Evolutionary conservation across 108 stramenopile genomes (phyloP).

Genomic region (Cyclotella kingstonii): DNA sequence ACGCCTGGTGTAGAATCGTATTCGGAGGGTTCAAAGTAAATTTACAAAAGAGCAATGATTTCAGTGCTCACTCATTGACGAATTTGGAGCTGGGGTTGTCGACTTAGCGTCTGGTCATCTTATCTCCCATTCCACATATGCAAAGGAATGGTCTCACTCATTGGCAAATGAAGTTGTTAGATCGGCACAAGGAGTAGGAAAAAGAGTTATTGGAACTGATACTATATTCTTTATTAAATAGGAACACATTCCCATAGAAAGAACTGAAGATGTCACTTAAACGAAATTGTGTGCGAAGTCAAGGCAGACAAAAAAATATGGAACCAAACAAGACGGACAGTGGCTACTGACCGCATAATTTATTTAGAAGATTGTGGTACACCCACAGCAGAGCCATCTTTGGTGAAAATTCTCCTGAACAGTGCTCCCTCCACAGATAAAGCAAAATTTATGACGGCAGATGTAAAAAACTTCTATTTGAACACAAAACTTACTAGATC

Average conservation of each 20-base stretch:
- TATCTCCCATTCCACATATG: too few species aligned
- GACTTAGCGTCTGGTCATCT: too few species aligned
- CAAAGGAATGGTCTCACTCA: constrained; percentile 5
- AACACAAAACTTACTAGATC: constrained; percentile 19
- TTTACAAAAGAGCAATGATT: too few species aligned
- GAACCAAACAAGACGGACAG: constrained; percentile 24
- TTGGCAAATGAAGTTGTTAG: constrained; percentile 14
- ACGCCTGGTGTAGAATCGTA: too few species aligned
- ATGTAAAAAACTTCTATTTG: constrained; percentile 52
- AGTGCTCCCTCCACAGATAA: constrained; percentile 33
- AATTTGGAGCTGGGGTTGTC: not conserved
- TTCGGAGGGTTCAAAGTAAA: too few species aligned
- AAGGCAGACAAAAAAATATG: constrained; percentile 26
- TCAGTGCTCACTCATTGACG: too few species aligned
- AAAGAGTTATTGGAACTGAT: not conserved
- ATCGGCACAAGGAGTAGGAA: constrained; percentile 12
- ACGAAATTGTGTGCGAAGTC: constrained; percentile 12
- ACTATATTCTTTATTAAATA: not conserved
- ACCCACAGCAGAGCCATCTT: constrained; percentile 29
- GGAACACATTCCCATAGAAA: constrained; percentile 14
- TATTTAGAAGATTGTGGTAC: constrained; percentile 27
- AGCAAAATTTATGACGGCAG: constrained; percentile 34
- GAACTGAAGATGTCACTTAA: constrained; percentile 18
- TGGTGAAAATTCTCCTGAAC: constrained; percentile 46
- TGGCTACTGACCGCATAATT: constrained; percentile 37